Evolutionary conservation across 257 asterid species (phyloP).

Genomic region (Solanum piurae): DNA sequence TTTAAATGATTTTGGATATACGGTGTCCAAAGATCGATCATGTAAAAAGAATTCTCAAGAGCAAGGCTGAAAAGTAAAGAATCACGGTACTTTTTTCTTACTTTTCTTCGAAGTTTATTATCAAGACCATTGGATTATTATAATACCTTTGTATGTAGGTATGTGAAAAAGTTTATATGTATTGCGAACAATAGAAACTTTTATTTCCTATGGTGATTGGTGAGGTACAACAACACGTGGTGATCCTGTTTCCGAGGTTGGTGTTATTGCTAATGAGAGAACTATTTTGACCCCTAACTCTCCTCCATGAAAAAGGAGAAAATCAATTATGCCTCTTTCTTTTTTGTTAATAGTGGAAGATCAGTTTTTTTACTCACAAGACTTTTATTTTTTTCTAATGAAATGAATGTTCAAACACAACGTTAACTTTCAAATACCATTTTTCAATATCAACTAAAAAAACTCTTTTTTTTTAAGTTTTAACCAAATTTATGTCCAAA

Average conservation of each 20-base stretch:
- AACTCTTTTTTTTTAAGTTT: neutral
- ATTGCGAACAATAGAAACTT: no score
- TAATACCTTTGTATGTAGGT: no score
- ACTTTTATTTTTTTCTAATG: neutral
- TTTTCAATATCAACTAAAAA: neutral
- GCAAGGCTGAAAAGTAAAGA: no score
- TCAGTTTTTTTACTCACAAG: neutral
- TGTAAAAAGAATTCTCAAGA: no score
- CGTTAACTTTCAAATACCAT: neutral
- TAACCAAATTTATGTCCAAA: neutral
- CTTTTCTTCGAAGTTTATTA: no score
- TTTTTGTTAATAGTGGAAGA: neutral
- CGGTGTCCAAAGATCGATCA: no score
- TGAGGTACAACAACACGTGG: neutral
- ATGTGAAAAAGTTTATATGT: no score
- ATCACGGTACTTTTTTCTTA: no score
- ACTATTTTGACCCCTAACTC: neutral
- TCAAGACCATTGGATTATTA: no score
- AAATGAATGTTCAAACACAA: neutral
- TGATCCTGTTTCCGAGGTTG: neutral
- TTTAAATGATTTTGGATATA: no score
- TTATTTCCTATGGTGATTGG: neutral
- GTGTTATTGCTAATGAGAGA: neutral
- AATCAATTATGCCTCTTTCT: neutral
- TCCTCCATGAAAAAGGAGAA: neutral